Conservation (phyloP, 768 basidiomycete species). For the Auriscalpium orientale region DNA sequence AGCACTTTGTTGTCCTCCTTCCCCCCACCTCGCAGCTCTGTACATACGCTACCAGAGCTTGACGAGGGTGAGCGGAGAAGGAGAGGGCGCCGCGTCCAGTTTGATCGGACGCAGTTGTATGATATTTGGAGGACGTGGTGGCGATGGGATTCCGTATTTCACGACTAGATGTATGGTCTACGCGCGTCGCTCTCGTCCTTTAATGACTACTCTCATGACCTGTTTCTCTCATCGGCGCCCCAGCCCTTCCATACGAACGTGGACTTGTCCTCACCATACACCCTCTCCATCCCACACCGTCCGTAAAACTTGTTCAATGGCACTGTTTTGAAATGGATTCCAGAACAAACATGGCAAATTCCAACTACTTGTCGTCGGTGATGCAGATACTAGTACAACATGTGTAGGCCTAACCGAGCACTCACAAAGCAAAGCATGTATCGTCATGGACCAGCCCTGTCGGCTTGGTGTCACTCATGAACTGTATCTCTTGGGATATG, state of each 20-base stretch:
- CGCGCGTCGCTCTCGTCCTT: background rate
- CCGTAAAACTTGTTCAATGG: too few species aligned
- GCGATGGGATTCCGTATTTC: background rate
- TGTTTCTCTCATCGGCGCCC: background rate
- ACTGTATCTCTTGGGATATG: background rate
- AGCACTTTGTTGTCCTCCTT: conserved; percentile 56
- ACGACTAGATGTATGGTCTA: background rate
- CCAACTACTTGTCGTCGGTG: too few species aligned
- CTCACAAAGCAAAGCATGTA: background rate
- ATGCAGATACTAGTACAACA: too few species aligned
- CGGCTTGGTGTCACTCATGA: background rate
- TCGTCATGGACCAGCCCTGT: background rate
- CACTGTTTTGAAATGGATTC: too few species aligned
- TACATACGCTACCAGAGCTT: conserved; percentile 18
- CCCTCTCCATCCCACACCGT: too few species aligned
- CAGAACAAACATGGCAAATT: too few species aligned
- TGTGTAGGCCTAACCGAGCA: too few species aligned
- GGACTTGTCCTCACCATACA: too few species aligned
- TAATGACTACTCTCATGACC: background rate
- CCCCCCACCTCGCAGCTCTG: conserved; percentile 44
- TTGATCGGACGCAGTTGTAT: conserved; percentile 11
- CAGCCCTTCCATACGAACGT: too few species aligned
- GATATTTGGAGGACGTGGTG: conserved; percentile 2
- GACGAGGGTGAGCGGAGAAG: conserved; percentile 52
- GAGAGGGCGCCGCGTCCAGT: conserved; percentile 66